These are phyloP conservation scores for Populus nigra DNA, from an alignment of 345 rosid species.

Conservation along the genomic window DNA sequence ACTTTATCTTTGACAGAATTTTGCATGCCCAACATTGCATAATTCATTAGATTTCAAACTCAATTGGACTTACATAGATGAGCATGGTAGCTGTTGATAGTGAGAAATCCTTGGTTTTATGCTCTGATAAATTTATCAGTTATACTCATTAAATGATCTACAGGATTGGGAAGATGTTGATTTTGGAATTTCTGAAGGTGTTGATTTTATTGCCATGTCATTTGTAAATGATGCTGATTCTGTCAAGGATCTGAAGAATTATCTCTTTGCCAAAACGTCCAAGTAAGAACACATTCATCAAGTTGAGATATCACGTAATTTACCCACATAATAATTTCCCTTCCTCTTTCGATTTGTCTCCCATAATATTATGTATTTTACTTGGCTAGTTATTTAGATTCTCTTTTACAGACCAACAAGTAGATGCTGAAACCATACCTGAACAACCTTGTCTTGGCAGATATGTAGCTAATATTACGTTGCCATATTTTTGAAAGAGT, in stretches of 20 bases:
- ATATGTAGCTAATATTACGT: neutral
- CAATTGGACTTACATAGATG: neutral
- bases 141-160: neutral
- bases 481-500: neutral
- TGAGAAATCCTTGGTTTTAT: neutral
- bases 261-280: constrained; percentile 45
- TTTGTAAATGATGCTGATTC: constrained; percentile 59
- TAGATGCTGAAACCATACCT: neutral
- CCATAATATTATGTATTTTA: neutral
- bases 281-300: constrained; percentile 37
- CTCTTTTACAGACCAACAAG: neutral
- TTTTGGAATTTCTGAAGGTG: constrained; percentile 58
- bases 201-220: constrained; percentile 63
- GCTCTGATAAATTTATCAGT: neutral
- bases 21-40: too few species aligned
- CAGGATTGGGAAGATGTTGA: constrained; percentile 75
- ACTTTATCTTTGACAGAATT: neutral
- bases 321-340: neutral
- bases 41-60: neutral
- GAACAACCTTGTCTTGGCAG: neutral
- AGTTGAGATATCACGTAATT: neutral
- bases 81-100: neutral
- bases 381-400: neutral
- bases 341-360: neutral
- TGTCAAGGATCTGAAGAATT: constrained; percentile 47